Percentiles rank a stretch among this genome's conserved stretches.
phyloP scores from a whole-genome alignment of 345 rosid genomes.

The Chamaenerion angustifolium region DNA sequence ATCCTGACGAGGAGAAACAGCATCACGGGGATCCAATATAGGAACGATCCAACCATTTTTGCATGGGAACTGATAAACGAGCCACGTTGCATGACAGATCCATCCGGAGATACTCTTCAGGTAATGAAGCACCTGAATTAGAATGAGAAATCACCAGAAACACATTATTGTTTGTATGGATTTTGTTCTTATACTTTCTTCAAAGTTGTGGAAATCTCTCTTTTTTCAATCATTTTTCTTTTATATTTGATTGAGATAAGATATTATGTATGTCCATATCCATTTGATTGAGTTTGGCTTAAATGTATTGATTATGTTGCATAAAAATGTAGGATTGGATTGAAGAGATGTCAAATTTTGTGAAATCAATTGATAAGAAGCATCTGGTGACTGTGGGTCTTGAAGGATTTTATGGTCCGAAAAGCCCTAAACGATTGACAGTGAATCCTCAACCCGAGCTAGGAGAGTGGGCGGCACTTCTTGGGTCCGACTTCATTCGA shows the following conservation, averaged over 20 bases:
- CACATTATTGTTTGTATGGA: not conserved
- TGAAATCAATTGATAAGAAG: slow-evolving; percentile 32
- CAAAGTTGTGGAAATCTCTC: too few relatives aligned
- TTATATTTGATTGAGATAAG: too few relatives aligned
- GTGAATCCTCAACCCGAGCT: slow-evolving; percentile 17
- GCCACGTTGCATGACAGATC: slow-evolving; percentile 29
- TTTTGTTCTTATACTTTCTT: not conserved
- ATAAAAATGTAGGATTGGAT: slow-evolving; percentile 26
- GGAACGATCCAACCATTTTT: slow-evolving; percentile 36
- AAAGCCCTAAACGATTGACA: slow-evolving; percentile 10
- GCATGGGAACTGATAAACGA: slow-evolving; percentile 54
- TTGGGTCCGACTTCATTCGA: slow-evolving; percentile 33
- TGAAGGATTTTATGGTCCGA: slow-evolving; percentile 34
- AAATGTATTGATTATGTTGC: not conserved
- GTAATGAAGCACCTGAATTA: slow-evolving; percentile 8
- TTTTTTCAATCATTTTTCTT: too few relatives aligned
- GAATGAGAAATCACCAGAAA: too few relatives aligned
- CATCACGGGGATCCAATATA: slow-evolving; percentile 24
- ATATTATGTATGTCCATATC: too few relatives aligned
- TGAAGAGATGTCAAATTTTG: slow-evolving; percentile 31
- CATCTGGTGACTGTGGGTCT: slow-evolving; percentile 31
- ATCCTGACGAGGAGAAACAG: slow-evolving; percentile 31
- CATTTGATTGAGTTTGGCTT: too few relatives aligned
- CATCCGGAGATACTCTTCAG: slow-evolving; percentile 30
- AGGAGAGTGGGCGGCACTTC: slow-evolving; percentile 36